Evolutionary conservation across 495 filamentous ascomycete species (phyloP).

Genomic region (Cercophora sp.): DNA sequence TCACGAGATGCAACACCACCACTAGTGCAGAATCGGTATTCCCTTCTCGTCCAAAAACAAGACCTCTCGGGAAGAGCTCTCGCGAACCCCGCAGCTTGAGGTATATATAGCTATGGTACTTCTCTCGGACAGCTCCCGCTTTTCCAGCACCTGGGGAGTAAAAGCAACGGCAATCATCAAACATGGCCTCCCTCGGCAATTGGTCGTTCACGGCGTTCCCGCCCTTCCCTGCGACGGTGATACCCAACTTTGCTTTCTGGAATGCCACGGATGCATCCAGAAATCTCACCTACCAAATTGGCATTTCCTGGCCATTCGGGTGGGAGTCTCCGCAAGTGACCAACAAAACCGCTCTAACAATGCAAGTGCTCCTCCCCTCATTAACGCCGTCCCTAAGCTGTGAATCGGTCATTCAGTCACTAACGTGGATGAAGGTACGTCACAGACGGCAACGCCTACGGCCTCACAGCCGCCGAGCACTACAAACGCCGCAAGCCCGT

Average conservation of each 20-base stretch:
- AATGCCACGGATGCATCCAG: slow-evolving; percentile 16
- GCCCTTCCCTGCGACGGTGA: slow-evolving; percentile 20
- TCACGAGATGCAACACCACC: not conserved
- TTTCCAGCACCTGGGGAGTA: not conserved
- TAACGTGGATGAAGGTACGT: no score
- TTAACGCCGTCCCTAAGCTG: not conserved
- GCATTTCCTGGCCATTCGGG: slow-evolving; percentile 21
- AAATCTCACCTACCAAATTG: slow-evolving; percentile 20
- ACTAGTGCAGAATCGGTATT: slow-evolving; percentile 1
- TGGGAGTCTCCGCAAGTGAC: slow-evolving; percentile 14
- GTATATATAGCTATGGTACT: not conserved
- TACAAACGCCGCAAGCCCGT: slow-evolving; percentile 19
- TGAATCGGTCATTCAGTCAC: not conserved
- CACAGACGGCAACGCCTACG: slow-evolving; percentile 21
- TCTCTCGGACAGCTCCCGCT: not conserved
- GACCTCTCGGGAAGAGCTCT: slow-evolving; percentile 1
- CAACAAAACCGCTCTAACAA: slow-evolving; percentile 13
- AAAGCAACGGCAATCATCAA: not conserved
- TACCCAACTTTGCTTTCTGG: slow-evolving; percentile 21
- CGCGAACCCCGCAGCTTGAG: slow-evolving; percentile 2
- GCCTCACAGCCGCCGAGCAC: slow-evolving; percentile 16
- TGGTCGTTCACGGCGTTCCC: slow-evolving; percentile 20
- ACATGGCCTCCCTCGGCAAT: slow-evolving; percentile 8
- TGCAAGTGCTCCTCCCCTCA: not conserved
- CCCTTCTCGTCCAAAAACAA: not conserved